Conservation (phyloP, 306 rosid species). For the Pachyrhizus erosus region DNA sequence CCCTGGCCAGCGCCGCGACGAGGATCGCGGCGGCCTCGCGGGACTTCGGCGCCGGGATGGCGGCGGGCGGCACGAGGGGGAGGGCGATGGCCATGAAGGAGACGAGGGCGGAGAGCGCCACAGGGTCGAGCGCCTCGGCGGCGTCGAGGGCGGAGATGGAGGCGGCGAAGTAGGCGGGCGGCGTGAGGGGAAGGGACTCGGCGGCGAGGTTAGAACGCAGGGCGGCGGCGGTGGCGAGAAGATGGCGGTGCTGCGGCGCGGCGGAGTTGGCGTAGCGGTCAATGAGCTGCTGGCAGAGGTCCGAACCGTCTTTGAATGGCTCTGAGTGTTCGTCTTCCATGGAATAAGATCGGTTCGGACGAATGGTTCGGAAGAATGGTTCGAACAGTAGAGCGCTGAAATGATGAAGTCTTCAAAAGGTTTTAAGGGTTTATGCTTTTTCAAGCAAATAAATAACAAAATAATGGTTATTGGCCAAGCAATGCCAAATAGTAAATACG, state of each 20-base stretch:
- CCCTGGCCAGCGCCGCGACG: constrained; percentile 53
- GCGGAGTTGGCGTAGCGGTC: constrained; percentile 84
- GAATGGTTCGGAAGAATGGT: too few species aligned
- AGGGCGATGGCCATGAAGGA: constrained; percentile 76
- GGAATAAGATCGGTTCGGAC: background rate
- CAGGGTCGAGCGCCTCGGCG: constrained; percentile 56
- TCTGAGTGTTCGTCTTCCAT: constrained; percentile 66
- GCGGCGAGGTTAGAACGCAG: constrained; percentile 70
- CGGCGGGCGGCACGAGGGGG: constrained; percentile 54
- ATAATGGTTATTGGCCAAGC: too few species aligned
- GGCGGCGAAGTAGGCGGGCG: constrained; percentile 77
- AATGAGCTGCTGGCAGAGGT: constrained; percentile 87
- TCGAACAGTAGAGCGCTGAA: too few species aligned
- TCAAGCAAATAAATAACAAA: too few species aligned
- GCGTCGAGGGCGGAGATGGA: constrained; percentile 62
- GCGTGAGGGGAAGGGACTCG: constrained; percentile 80
- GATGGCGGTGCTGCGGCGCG: constrained; percentile 92
- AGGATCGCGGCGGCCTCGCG: constrained; percentile 59
- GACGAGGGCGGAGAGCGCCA: constrained; percentile 66
- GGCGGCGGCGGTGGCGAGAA: constrained; percentile 80
- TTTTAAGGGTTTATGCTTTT: too few species aligned
- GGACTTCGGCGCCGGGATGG: constrained; percentile 54
- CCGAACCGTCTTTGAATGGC: constrained; percentile 57
- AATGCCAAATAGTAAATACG: too few species aligned
- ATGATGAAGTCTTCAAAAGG: too few species aligned